Evolutionary conservation across 1,139 yeast species (phyloP).

Genomic region (Saccharomycopsis phalli): DNA sequence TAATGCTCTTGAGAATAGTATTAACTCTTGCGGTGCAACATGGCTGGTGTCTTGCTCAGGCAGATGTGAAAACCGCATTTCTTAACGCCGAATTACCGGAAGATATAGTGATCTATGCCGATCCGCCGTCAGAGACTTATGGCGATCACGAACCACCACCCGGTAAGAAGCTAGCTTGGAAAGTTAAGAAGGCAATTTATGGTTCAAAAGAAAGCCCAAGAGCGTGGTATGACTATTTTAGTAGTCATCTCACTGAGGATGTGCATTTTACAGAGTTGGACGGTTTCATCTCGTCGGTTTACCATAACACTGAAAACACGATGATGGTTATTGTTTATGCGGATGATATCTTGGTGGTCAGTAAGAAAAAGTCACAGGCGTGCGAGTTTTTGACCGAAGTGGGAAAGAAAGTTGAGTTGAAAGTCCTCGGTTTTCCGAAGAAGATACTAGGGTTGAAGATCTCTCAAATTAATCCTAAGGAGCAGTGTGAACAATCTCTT

Average conservation of each 20-base stretch:
- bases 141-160: not conserved
- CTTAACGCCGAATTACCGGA: conserved; percentile 1
- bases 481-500: too few relatives aligned
- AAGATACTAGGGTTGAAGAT: not conserved
- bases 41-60: not conserved
- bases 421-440: not conserved
- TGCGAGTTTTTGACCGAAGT: not conserved
- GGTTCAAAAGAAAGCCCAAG: conserved; percentile 1
- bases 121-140: not conserved
- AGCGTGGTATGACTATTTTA: conserved; percentile 1
- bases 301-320: not conserved
- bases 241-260: not conserved
- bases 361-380: not conserved
- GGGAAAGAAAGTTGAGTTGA: not conserved
- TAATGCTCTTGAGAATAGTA: not conserved
- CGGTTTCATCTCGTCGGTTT: too few relatives aligned
- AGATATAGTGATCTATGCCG: not conserved
- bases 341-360: conserved; percentile 1
- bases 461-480: too few relatives aligned
- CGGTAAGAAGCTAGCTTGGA: conserved; percentile 4
- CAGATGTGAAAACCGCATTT: conserved; percentile 4
- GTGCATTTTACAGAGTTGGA: too few relatives aligned
- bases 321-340: conserved; percentile 1
- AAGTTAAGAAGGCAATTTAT: conserved; percentile 1
- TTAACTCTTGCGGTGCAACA: not conserved